Base-by-base conservation (phyloP, 257 asterid species). In the Penstemon newberryi region DNA sequence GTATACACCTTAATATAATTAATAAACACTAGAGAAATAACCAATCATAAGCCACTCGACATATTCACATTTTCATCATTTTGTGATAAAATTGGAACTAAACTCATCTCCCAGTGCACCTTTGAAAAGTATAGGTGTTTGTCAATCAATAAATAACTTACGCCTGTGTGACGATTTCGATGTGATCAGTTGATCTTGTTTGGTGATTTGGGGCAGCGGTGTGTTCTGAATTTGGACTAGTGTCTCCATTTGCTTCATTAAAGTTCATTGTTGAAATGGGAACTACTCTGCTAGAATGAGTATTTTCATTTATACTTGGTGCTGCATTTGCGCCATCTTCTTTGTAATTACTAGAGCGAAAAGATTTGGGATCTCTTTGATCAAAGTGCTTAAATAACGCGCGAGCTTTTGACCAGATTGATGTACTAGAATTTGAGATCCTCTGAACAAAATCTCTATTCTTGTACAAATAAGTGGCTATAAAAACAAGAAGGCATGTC, bases 381-480 rank as follows among this genome's bases (percentile, higher is more conserved):
- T 79, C 78, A 54, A 79, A 79, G 55, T 79, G 76, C 64, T 73
- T 64, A 62, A 73, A 59, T 1, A 79, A 5, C 10, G 76, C 79
- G 2, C 70, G 25, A 2, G 63, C 3, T 60, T 79, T 79, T 8
- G 81, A 69, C 77, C 78, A 75, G 49, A 67, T 8, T 19, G 78
- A 56, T 9, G 41, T n/a, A 43, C 58, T 60, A 46, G 83, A 75
- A 46, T 50, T 54, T 18, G 73, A 71, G 38, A 75, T 56, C 49
- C 72, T 52, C 41, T 18, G 10, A 15, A 75, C 57, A 63, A 65
- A 76, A 37, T 76, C 82, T 70, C 75, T 62, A 25, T 77, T 66
- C 57, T 67, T 40, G 71, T 63, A 73, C 6, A 80, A 37, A 72
- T 73, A 80, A 1, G 64, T 46, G 25, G 44, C 67, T 10, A 80